A percentile compares a stretch with the other conserved stretches of the same genome.
Conservation (phyloP, 225 moss, liverwort and hornwort genomes). For the Straminergon stramineum region DNA sequence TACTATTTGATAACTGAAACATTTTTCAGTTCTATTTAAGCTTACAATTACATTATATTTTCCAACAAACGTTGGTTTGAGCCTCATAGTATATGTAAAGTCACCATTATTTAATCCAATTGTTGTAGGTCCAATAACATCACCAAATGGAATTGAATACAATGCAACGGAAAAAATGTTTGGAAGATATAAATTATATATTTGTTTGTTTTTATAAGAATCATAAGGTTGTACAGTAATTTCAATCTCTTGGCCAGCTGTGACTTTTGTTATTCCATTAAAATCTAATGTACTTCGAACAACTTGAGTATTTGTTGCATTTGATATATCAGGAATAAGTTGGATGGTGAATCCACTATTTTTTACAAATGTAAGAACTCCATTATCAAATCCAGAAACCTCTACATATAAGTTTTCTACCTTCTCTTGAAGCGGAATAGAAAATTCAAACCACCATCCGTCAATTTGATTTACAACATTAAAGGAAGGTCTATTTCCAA, state of each 20-base stretch:
- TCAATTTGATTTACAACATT: not conserved
- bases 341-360: slow-evolving; percentile 46
- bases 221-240: slow-evolving; percentile 28
- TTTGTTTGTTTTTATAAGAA: slow-evolving; percentile 22
- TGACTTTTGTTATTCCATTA: not conserved
- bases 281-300: not conserved
- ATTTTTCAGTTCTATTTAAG: slow-evolving; percentile 1
- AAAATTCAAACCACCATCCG: slow-evolving; percentile 15
- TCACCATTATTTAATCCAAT: slow-evolving; percentile 11
- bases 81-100: slow-evolving; percentile 1
- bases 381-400: slow-evolving; percentile 5
- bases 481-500: slow-evolving; percentile 9
- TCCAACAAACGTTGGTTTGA: slow-evolving; percentile 16
- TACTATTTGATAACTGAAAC: not conserved
- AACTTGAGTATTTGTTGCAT: slow-evolving; percentile 16
- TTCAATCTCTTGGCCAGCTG: slow-evolving; percentile 13
- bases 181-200: slow-evolving; percentile 24
- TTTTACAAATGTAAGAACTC: not conserved
- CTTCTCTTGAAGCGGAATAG: not conserved
- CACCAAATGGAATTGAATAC: not conserved
- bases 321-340: slow-evolving; percentile 16
- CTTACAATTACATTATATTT: slow-evolving; percentile 7
- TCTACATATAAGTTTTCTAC: slow-evolving; percentile 4
- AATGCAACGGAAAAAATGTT: slow-evolving; percentile 20
- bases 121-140: not conserved